A percentile compares a stretch with the other conserved stretches of the same genome.
These are phyloP conservation scores for Exophiala sp. DNA, from an alignment of 2,329 filamentous ascomycete species.

Conservation along the genomic window DNA sequence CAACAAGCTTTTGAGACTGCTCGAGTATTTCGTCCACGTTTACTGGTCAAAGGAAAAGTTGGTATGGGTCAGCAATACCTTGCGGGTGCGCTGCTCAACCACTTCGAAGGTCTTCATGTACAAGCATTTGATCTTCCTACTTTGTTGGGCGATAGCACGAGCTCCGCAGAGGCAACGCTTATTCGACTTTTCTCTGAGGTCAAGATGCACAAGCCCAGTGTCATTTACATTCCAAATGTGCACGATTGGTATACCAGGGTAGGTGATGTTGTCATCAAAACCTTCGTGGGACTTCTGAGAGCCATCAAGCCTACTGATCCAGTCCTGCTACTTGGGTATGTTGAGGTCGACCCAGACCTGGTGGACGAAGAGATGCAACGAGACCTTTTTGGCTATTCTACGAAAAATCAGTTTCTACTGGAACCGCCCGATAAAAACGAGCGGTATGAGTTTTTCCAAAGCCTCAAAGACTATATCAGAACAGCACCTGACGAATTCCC, in stretches of 20 bases:
- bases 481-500: constrained; percentile 83
- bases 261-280: constrained; percentile 63
- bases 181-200: constrained; percentile 90
- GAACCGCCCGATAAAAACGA: constrained; percentile 58
- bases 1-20: constrained; percentile 79
- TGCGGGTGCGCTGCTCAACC: constrained; percentile 77
- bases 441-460: constrained; percentile 76
- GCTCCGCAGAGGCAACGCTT: constrained; percentile 80
- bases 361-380: constrained; percentile 64
- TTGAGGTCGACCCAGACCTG: constrained; percentile 68
- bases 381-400: constrained; percentile 82
- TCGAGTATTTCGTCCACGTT: constrained; percentile 80
- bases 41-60: constrained; percentile 74
- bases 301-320: constrained; percentile 87
- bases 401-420: constrained; percentile 71
- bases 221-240: constrained; percentile 89
- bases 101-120: constrained; percentile 90
- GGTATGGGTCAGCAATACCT: constrained; percentile 96
- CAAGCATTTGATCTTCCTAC: constrained; percentile 91
- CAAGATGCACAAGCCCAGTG: constrained; percentile 88
- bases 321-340: constrained; percentile 79
- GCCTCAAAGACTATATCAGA: constrained; percentile 70
- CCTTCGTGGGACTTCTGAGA: constrained; percentile 76
- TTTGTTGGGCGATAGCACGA: constrained; percentile 75
- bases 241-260: constrained; percentile 80